Conservation (phyloP, 1,284 basidiomycete species). For the Ceratobasidium sp. region DNA sequence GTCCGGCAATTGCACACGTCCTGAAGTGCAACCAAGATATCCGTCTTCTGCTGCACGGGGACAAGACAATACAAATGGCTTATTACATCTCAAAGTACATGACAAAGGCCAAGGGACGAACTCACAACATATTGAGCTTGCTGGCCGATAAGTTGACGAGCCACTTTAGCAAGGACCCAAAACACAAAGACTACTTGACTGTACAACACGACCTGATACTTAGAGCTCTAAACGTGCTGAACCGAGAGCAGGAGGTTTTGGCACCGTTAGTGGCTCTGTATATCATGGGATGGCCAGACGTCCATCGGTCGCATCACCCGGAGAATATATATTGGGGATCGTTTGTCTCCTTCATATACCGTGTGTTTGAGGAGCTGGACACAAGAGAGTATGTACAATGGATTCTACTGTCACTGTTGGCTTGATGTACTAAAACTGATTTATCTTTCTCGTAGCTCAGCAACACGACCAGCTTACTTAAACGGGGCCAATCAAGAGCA, state of each 20-base stretch:
- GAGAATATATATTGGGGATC: conserved; percentile 7
- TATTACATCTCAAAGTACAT: conserved; percentile 52
- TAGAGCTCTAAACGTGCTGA: conserved; percentile 41
- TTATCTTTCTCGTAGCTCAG: background rate
- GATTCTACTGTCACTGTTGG: background rate
- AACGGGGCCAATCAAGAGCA: too few species aligned
- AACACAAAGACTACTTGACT: background rate
- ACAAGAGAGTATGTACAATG: background rate
- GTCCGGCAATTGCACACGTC: conserved; percentile 52
- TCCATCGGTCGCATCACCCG: conserved; percentile 3
- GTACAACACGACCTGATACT: conserved; percentile 28
- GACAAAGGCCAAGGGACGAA: conserved; percentile 50
- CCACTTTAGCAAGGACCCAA: background rate
- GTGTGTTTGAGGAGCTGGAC: background rate
- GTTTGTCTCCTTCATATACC: conserved; percentile 1
- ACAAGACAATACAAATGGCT: conserved; percentile 21
- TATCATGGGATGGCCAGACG: conserved; percentile 29
- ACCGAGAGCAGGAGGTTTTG: background rate
- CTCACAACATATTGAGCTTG: conserved; percentile 52
- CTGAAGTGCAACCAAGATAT: conserved; percentile 58
- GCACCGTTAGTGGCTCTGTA: conserved; percentile 39
- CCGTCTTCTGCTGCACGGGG: conserved; percentile 52
- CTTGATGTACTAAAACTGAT: background rate
- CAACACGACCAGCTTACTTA: too few species aligned
- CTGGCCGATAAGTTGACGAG: background rate